Evolutionary conservation across 2,329 filamentous ascomycete species (phyloP).

Genomic region (Exophiala alcalophila): DNA sequence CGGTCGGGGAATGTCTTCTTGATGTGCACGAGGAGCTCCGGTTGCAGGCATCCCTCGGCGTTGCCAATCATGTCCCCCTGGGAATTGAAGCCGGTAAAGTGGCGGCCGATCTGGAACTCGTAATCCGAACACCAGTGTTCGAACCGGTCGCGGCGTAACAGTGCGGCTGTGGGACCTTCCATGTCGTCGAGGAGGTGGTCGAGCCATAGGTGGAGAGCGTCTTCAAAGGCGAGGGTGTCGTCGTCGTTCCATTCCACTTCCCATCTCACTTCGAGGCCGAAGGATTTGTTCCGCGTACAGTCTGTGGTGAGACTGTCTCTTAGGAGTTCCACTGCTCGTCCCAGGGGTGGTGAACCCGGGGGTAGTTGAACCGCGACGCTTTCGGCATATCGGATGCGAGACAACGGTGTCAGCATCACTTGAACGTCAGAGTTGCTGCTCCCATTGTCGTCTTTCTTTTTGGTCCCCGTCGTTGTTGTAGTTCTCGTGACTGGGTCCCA

Average conservation of each 20-base stretch:
- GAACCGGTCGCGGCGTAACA: slow-evolving; percentile 8
- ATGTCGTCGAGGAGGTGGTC: slow-evolving; percentile 9
- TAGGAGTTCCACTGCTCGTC: background rate
- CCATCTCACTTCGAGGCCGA: background rate
- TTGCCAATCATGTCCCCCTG: background rate
- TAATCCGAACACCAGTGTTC: slow-evolving; percentile 10
- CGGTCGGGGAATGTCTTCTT: slow-evolving; percentile 7
- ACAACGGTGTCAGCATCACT: slow-evolving; percentile 12
- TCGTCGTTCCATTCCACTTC: slow-evolving; percentile 3
- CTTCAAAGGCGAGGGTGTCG: background rate
- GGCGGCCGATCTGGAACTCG: slow-evolving; percentile 4
- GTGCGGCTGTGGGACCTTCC: slow-evolving; percentile 2
- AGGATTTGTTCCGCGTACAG: background rate
- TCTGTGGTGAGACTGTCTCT: background rate
- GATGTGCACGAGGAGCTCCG: background rate
- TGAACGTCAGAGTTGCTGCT: slow-evolving; percentile 4
- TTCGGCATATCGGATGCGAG: slow-evolving; percentile 10
- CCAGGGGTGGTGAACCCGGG: background rate
- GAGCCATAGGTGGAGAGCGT: slow-evolving; percentile 8
- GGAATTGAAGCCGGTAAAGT: background rate
- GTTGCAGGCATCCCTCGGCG: background rate
- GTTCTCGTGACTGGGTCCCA: slow-evolving; percentile 6
- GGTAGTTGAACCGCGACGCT: slow-evolving; percentile 5
- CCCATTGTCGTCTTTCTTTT: too few species aligned
- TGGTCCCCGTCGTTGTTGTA: background rate